Conservation (phyloP, 2,329 filamentous ascomycete genomes). For the Eutypa lata region DNA sequence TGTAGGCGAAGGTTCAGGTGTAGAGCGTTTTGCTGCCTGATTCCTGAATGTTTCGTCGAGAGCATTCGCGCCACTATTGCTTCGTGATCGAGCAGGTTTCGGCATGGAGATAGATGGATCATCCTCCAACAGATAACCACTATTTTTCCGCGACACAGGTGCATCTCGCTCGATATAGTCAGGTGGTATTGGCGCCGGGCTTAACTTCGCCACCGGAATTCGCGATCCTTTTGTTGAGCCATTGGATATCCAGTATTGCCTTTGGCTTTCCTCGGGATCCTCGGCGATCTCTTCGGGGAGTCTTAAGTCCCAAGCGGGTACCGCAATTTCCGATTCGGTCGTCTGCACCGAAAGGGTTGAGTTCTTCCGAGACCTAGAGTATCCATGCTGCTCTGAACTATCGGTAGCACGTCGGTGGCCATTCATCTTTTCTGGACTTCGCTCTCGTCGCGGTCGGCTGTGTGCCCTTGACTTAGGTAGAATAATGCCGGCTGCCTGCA, state of each 20-base stretch:
- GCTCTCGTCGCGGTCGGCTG: constrained; percentile 45
- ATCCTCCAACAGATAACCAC: constrained; percentile 49
- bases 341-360: constrained; percentile 31
- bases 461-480: constrained; percentile 52
- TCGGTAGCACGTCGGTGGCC: constrained; percentile 30
- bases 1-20: constrained; percentile 52
- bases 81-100: constrained; percentile 63
- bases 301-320: constrained; percentile 67
- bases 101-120: constrained; percentile 57
- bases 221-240: constrained; percentile 64
- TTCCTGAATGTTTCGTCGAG: constrained; percentile 43
- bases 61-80: constrained; percentile 57
- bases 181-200: constrained; percentile 70
- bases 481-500: constrained; percentile 73
- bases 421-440: constrained; percentile 34
- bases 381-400: constrained; percentile 23
- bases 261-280: constrained; percentile 40
- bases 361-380: constrained; percentile 34
- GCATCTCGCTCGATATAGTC: constrained; percentile 73
- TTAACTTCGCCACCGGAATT: constrained; percentile 82
- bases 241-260: constrained; percentile 47
- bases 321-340: constrained; percentile 29
- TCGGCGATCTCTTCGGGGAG: constrained; percentile 74
- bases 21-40: constrained; percentile 36
- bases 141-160: constrained; percentile 60